Evolutionary conservation across 495 filamentous ascomycete species (phyloP), one percentile per base, ranked within the genome.

Genomic region (Penicillium odoratum): DNA sequence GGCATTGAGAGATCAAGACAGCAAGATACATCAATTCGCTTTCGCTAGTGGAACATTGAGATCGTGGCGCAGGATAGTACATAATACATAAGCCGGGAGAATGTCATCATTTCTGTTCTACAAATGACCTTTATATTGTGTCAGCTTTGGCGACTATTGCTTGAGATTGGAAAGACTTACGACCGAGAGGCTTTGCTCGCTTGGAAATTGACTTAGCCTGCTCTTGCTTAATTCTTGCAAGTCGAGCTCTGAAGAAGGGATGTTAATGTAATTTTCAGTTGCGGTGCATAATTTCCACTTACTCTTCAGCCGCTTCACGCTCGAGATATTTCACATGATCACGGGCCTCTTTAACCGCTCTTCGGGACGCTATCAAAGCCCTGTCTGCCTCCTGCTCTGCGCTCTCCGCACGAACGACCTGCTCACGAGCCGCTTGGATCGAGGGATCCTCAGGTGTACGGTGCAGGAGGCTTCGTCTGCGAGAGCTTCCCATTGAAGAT

Each of bases 141-240:
- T 51, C 26, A 51, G 33, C n/a, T 11, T 10, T 36, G 0, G 30
- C 7, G 3, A 13, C 15, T 2, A 36, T 38, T 21, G 5, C 8
- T 36, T 6, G 28, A 18, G 81, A 87, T 13, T 77, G 90, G 31
- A 81, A 57, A 43, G 34, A 78, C 84, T 67, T 78, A 86, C 86
- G 81, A 29, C 85, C 85, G 61, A 88, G 80, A 15, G 79, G 76
- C 74, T 85, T 81, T n/a, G 81, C 85, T 28, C 84, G 71, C 81
- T 87, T 88, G 30, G 80, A 81, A 25, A 89, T 81, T 56, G 77
- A 75, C 55, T 75, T 81, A 0, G 85, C 85, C 60, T 88, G 81
- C 56, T 79, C 76, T 64, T 86, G 81, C 79, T 89, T 89, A 46
- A 88, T 83, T 74, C 82, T 86, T 21, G 86, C 86, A 8, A 78